Conservation (phyloP, 2,329 filamentous ascomycete species). For the Arthrobotrys sphaeroides region DNA sequence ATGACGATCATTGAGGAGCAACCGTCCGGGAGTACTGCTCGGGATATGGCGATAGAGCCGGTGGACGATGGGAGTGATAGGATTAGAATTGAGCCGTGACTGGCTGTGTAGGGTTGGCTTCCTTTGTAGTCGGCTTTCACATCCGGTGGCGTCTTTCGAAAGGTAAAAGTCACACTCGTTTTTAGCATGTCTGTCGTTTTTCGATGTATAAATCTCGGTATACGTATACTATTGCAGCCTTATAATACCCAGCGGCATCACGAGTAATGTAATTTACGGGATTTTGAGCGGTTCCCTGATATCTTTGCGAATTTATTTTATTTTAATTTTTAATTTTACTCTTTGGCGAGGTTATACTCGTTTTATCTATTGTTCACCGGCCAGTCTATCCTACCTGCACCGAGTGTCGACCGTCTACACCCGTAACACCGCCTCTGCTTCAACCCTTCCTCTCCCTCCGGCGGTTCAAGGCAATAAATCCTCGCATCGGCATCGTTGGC, state of each 20-base stretch:
- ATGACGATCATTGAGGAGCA: conserved; percentile 13
- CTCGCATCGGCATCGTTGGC: conserved; percentile 60
- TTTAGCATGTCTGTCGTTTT: not conserved
- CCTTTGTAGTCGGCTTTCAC: not conserved
- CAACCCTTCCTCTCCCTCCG: conserved; percentile 62
- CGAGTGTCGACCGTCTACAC: conserved; percentile 72
- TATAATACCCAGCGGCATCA: not conserved
- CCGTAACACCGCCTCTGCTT: conserved; percentile 70
- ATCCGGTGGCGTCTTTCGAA: not conserved
- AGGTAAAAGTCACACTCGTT: not conserved
- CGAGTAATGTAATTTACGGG: not conserved
- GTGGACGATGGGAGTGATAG: conserved; percentile 15
- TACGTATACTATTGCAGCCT: not conserved
- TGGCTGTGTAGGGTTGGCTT: not conserved
- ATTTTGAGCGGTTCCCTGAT: not conserved
- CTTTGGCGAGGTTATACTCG: not conserved
- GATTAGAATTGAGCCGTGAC: conserved; percentile 44
- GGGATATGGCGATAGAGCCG: not conserved
- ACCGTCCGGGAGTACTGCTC: not conserved
- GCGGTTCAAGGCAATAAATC: conserved; percentile 57
- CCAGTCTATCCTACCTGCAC: conserved; percentile 61
- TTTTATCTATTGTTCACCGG: conserved; percentile 48
- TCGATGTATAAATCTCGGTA: too few relatives aligned
- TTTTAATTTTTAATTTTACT: not conserved
- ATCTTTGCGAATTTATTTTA: not conserved